Evolutionary conservation across 495 filamentous ascomycete species (phyloP), one percentile per base, ranked within the genome.

Genomic region (Hypoxylon intermedium): DNA sequence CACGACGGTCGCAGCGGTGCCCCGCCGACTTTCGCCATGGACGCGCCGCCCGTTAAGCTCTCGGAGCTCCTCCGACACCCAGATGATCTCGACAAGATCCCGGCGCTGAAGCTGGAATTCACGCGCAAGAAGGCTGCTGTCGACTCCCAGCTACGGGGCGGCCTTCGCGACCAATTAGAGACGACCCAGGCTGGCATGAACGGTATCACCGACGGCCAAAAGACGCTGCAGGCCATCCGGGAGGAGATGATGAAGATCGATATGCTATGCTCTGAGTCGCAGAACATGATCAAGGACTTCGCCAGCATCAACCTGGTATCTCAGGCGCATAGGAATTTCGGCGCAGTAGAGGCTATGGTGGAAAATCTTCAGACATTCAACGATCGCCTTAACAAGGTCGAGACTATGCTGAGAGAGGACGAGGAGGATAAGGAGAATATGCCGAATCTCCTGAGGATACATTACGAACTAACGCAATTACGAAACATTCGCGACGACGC

Each of bases 231-330:
- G 58, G 84, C 86, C 59, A 96, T 97, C 67, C 93, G 93, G 74
- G 95, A 98, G 67, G 94, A 98, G 79, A 93, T 99, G 81, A 89
- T 92, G 79, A 94, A 94, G 75, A 97, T 99, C 72, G 95, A 98
- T 75, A 93, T 92, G 79, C 83, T 99, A 45, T 98, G 94, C 76
- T 89, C 91, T 56, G 95, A 98, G 72, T 90, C 91, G 44, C 93
- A 98, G 77, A 87, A 89, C 67, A 96, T 96, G 84, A 96, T 98
- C 53, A 85, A 87, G 54, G 94, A 98, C 77, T 99, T 99, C 71
- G 90, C 95, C 30, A 90, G 94, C 68, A 97, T 99, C 74, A 97
- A 97, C 72, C 78, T 90, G 61, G 86, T 98, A 34, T 91, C 92
- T 18, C 89, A 93, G 73, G 90, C 95, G 21, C 94, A 99, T 75